phyloP scores from a whole-genome alignment of 129 eudicot genomes.

The Escallonia rubra region DNA sequence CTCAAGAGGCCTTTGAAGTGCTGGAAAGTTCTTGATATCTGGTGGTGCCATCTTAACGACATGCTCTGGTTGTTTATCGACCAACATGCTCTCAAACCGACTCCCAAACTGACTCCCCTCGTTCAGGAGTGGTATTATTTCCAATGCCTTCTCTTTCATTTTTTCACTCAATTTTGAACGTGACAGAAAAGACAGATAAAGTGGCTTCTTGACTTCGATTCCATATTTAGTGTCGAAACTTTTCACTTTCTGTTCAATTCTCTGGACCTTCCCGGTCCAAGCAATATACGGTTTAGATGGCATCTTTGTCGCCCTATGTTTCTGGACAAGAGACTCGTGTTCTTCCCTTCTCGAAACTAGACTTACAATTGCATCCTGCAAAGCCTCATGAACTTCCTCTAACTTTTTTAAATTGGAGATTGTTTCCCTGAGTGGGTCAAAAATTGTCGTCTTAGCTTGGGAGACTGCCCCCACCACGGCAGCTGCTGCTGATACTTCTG shows the following conservation, averaged over 20 bases:
- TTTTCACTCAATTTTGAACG: slow-evolving; percentile 9
- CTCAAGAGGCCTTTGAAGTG: slow-evolving; percentile 19
- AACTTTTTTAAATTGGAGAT: slow-evolving; percentile 14
- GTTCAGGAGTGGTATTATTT: slow-evolving; percentile 4
- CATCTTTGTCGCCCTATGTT: slow-evolving; percentile 9
- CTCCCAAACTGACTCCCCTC: slow-evolving; percentile 7
- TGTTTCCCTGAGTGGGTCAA: no score
- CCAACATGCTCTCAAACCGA: no score
- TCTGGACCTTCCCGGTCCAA: slow-evolving; percentile 8
- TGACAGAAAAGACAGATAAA: background rate
- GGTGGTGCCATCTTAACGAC: slow-evolving; percentile 21
- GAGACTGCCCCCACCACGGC: no score
- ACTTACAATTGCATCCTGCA: slow-evolving; percentile 3
- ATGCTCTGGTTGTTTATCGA: slow-evolving; percentile 15
- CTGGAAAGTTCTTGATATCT: slow-evolving; percentile 16
- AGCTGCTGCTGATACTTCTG: no score
- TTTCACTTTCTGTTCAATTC: slow-evolving; percentile 5
- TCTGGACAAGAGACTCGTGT: background rate
- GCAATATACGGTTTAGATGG: slow-evolving; percentile 10
- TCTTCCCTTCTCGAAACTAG: slow-evolving; percentile 12
- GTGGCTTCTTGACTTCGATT: background rate
- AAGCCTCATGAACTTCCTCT: slow-evolving; percentile 1
- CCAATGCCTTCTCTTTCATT: slow-evolving; percentile 8
- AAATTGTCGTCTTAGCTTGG: no score
- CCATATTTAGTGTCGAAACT: background rate